phyloP scores from a whole-genome alignment of 352 stramenopile species.

The Phytophthora sojae region DNA sequence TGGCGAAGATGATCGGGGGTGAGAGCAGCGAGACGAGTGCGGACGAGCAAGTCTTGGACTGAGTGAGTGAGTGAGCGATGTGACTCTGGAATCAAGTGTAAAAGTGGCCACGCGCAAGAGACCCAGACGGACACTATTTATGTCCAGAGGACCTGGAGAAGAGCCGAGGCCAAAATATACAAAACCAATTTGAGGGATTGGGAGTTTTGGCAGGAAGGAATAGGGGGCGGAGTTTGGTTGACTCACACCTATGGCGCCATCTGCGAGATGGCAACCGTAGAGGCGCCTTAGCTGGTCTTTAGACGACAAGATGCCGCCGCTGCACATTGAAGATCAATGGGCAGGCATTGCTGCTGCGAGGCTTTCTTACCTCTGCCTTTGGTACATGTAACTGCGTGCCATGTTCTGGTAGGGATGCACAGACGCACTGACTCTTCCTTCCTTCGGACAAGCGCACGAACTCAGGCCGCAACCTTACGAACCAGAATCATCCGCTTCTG shows the following conservation, averaged over 20 bases:
- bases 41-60: neutral
- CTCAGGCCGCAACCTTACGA: constrained; percentile 19
- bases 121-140: neutral
- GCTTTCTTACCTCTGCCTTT: too few species aligned
- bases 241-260: neutral
- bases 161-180: neutral
- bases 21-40: neutral
- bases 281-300: too few species aligned
- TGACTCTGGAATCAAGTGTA: constrained; percentile 9
- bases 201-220: neutral
- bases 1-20: neutral
- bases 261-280: too few species aligned
- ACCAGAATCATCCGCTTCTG: constrained; percentile 41
- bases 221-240: neutral
- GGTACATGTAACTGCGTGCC: constrained; percentile 3
- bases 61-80: too few species aligned
- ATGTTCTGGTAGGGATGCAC: too few species aligned
- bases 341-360: too few species aligned
- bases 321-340: too few species aligned
- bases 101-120: too few species aligned
- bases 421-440: constrained; percentile 22
- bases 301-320: too few species aligned
- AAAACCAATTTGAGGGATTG: neutral
- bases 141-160: neutral
- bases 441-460: constrained; percentile 14